Percentiles rank a stretch among this genome's conserved stretches.
These are phyloP conservation scores for button mushroom (Agaricus bisporus) DNA, from an alignment of 768 basidiomycete species.

Conservation along the genomic window DNA sequence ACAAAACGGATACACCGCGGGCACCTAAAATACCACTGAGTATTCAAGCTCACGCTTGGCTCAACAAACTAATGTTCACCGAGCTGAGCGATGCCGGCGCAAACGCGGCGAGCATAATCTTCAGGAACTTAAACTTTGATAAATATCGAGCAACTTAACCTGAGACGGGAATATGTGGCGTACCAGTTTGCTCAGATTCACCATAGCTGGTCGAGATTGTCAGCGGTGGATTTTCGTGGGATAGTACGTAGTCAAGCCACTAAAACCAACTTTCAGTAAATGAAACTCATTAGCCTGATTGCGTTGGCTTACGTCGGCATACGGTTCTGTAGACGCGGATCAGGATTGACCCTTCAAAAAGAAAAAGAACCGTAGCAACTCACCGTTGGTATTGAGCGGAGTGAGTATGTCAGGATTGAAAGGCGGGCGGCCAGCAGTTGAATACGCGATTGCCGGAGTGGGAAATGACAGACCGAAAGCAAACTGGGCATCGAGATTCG, in stretches of 20 bases:
- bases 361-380: neutral
- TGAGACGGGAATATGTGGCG: neutral
- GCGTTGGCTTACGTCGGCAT: constrained; percentile 14
- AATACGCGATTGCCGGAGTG: constrained; percentile 50
- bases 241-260: constrained; percentile 59
- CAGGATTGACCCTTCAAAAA: neutral
- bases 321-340: constrained; percentile 12
- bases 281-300: neutral
- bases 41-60: neutral
- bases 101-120: constrained; percentile 52
- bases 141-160: neutral
- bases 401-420: constrained; percentile 42
- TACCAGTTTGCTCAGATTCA: constrained; percentile 68
- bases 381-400: constrained; percentile 33
- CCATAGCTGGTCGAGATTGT: constrained; percentile 70
- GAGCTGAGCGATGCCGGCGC: constrained; percentile 57
- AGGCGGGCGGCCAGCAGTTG: constrained; percentile 57
- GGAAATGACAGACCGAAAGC: constrained; percentile 61
- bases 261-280: neutral
- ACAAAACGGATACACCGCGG: constrained; percentile 59
- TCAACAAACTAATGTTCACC: constrained; percentile 28
- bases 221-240: constrained; percentile 41
- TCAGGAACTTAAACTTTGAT: constrained; percentile 39
- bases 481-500: constrained; percentile 63
- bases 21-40: constrained; percentile 32